Evolutionary conservation across 139 green algal genomes (phyloP).

Genomic region (Coelastrella sp.): DNA sequence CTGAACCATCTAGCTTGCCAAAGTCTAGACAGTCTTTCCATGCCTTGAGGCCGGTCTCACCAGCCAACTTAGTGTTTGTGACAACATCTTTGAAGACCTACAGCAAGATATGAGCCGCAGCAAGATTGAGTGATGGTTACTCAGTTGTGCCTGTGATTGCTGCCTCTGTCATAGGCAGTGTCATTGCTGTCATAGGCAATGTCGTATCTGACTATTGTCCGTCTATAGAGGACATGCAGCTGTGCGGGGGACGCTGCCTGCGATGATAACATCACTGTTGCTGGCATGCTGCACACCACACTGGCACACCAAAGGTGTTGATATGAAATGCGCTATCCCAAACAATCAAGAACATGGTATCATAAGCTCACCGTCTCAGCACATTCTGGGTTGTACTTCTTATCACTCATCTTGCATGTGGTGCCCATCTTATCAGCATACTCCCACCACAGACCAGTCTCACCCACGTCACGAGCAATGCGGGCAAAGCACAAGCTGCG

Average conservation of each 20-base stretch:
- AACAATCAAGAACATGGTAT: no score
- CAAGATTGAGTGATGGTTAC: no score
- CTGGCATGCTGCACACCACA: no score
- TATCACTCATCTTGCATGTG: slow-evolving; percentile 78
- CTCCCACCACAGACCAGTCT: slow-evolving; percentile 90
- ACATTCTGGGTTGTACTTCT: slow-evolving; percentile 82
- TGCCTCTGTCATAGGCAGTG: not conserved
- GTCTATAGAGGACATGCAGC: no score
- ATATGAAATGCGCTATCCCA: no score
- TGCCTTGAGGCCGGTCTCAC: slow-evolving; percentile 28
- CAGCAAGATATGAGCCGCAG: no score
- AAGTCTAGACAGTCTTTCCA: slow-evolving; percentile 62
- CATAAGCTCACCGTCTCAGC: slow-evolving; percentile 77
- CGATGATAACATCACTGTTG: no score
- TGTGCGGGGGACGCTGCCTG: no score
- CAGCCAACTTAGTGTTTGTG: slow-evolving; percentile 37
- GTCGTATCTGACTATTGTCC: no score
- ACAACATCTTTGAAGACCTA: slow-evolving; percentile 75
- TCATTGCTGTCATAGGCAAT: no score
- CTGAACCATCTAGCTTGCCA: slow-evolving; percentile 57
- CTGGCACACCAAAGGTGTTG: no score
- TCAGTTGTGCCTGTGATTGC: no score
- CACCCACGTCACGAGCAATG: slow-evolving; percentile 66
- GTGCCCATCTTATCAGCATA: slow-evolving; percentile 83
- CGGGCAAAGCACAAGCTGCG: slow-evolving; percentile 90